Evolutionary conservation across 2,329 filamentous ascomycete genomes (phyloP), one percentile per base, ranked within the genome.

Genomic region (Trichoderma sp.): DNA sequence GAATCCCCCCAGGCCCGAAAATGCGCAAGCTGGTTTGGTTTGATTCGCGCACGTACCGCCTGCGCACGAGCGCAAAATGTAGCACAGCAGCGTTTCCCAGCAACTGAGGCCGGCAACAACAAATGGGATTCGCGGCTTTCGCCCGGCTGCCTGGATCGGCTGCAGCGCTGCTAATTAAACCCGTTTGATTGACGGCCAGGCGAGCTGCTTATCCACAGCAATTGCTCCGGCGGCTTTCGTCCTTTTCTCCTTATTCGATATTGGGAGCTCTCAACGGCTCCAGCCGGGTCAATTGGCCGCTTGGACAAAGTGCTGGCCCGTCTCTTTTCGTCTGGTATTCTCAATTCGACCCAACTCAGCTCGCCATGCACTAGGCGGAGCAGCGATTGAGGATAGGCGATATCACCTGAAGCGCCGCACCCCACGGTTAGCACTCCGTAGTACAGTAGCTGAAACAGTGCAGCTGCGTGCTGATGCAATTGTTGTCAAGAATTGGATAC

Each of bases 11-110:
- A 49, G 43, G 3, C 43, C 43, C 43, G 43, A 49, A 49, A 49
- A 60, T 43, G 35, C 35, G 21, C 33, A 27, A 24, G 31, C 11
- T 37, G 58, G 29, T 27, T 29, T 29, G 57, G 8, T 24, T 53
- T 31, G 53, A 31, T 56, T n/a, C 53, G 60, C 31, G 60, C 60
- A 53, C 59, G 59, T 49, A 62, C 59, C 60, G 43, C 60, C 60
- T 24, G 60, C 31, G 60, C 60, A 53, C 60, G 47, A 63, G 47
- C 60, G 21, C 47, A 35, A 53, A 13, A 56, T 5, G 60, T 52
- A 53, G 40, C 43, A 47, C 56, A 8, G 60, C 33, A 53, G 40
- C 43, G 60, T 65, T 33, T 65, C 62, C 62, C 62, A 57, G 62
- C 62, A 57, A 65, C 60, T 56, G 13, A 33, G 27, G 53, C 43